Conservation (phyloP, 495 filamentous ascomycete species). For the Cairneyella variabilis region DNA sequence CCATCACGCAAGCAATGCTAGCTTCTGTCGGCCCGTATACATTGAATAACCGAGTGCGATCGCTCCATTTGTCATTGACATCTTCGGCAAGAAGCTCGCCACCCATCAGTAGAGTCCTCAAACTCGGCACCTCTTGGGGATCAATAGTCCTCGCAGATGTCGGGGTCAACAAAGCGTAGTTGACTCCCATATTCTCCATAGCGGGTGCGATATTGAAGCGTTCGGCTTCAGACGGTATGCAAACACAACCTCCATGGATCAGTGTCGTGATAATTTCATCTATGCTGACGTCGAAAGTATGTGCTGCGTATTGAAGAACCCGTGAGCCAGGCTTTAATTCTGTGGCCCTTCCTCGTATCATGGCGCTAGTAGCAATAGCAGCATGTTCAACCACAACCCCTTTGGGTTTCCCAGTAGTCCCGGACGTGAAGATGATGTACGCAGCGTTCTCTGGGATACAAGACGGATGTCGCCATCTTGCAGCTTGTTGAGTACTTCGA, state of each 20-base stretch:
- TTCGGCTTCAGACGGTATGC: slow-evolving; percentile 40
- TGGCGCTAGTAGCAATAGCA: neutral
- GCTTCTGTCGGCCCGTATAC: slow-evolving; percentile 51
- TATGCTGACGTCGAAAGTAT: slow-evolving; percentile 72
- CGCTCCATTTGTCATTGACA: slow-evolving; percentile 50
- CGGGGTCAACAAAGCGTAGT: slow-evolving; percentile 31
- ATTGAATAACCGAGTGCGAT: slow-evolving; percentile 46
- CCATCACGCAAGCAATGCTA: slow-evolving; percentile 27
- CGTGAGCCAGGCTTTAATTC: neutral
- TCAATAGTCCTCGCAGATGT: slow-evolving; percentile 40
- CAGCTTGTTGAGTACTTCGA: too few relatives aligned
- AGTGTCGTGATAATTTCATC: slow-evolving; percentile 82
- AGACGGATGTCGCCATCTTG: too few relatives aligned
- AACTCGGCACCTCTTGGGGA: slow-evolving; percentile 20
- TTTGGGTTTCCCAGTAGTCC: slow-evolving; percentile 45
- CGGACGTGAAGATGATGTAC: slow-evolving; percentile 36
- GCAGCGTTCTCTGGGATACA: too few relatives aligned
- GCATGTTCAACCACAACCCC: slow-evolving; percentile 26
- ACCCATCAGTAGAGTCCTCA: slow-evolving; percentile 33
- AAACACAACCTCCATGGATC: slow-evolving; percentile 54
- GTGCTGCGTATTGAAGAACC: neutral
- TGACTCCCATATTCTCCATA: slow-evolving; percentile 31
- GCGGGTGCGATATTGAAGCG: slow-evolving; percentile 33
- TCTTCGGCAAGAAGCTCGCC: slow-evolving; percentile 28
- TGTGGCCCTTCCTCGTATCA: neutral